A percentile compares a stretch with the other conserved stretches of the same genome.
These are phyloP conservation scores for Penicillium waksmanii DNA, from an alignment of 495 filamentous ascomycete species.

Conservation along the genomic window DNA sequence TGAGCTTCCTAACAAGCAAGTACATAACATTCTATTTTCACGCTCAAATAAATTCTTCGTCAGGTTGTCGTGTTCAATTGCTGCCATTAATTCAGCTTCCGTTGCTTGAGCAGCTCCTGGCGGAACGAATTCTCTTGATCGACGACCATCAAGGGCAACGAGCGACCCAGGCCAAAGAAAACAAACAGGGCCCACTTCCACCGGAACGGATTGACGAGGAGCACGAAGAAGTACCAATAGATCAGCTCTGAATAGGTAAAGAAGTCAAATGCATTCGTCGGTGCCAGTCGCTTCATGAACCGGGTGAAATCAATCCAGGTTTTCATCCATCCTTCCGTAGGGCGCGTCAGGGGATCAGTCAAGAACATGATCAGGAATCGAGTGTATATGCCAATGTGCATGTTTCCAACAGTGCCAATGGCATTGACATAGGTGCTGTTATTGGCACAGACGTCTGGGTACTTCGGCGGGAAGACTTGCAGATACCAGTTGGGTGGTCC, in stretches of 20 bases:
- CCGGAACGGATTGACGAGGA: constrained; percentile 80
- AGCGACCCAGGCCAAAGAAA: constrained; percentile 72
- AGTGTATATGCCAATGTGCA: constrained; percentile 89
- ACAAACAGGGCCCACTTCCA: constrained; percentile 79
- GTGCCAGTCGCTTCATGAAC: constrained; percentile 67
- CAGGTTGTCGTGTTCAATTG: neutral
- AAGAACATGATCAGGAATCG: constrained; percentile 85
- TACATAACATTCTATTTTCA: neutral
- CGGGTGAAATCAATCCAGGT: constrained; percentile 85
- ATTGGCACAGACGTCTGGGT: constrained; percentile 69
- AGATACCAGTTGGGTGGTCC: constrained; percentile 85
- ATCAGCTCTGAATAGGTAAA: constrained; percentile 84
- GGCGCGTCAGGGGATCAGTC: constrained; percentile 74
- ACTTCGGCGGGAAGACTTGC: constrained; percentile 72
- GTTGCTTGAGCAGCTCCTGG: constrained; percentile 36
- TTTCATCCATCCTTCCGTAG: constrained; percentile 74
- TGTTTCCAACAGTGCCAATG: constrained; percentile 80
- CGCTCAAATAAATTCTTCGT: neutral
- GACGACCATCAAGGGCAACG: constrained; percentile 67
- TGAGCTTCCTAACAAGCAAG: neutral
- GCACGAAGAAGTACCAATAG: constrained; percentile 83
- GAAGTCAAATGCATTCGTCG: constrained; percentile 79
- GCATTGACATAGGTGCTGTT: constrained; percentile 85
- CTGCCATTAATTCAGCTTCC: constrained; percentile 17
- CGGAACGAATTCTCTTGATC: constrained; percentile 60